Percentiles rank a stretch among this genome's conserved stretches.
These are phyloP conservation scores for Capillidium rhysosporum DNA, from an alignment of 371 early-diverging fungal species.

Conservation along the genomic window DNA sequence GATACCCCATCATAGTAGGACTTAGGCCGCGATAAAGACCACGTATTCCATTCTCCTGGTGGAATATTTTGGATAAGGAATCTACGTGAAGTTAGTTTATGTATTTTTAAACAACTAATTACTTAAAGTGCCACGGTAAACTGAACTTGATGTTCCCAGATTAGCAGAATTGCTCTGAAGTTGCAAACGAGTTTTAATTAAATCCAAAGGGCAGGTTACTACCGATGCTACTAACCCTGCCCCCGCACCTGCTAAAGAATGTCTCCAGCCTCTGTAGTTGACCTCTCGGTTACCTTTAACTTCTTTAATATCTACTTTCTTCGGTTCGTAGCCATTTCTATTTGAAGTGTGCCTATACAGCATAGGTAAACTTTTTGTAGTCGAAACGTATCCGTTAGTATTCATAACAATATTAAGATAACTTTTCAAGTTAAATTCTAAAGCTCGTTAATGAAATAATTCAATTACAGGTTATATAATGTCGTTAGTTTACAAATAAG, in stretches of 20 bases:
- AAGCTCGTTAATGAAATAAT: no score
- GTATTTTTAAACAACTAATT: not conserved
- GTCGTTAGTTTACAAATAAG: no score
- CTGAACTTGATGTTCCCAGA: slow-evolving; percentile 9
- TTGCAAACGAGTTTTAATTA: slow-evolving; percentile 88
- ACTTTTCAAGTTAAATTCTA: no score
- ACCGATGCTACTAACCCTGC: slow-evolving; percentile 66
- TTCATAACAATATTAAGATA: no score
- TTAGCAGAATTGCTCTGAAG: slow-evolving; percentile 45
- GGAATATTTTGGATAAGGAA: slow-evolving; percentile 38
- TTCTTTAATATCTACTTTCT: no score
- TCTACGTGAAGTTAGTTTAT: not conserved
- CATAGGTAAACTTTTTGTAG: no score
- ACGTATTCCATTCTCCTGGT: slow-evolving; percentile 64
- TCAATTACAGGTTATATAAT: no score
- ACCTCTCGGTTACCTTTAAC: no score
- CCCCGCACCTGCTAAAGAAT: slow-evolving; percentile 59
- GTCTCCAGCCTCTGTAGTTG: slow-evolving; percentile 16
- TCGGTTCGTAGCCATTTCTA: no score
- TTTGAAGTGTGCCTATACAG: no score
- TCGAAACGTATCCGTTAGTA: no score
- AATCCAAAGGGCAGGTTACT: slow-evolving; percentile 82
- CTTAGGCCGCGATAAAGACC: slow-evolving; percentile 81
- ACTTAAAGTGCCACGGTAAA: slow-evolving; percentile 25
- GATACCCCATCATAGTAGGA: slow-evolving; percentile 69